A percentile compares a stretch with the other conserved stretches of the same genome.
Conservation (phyloP, 495 filamentous ascomycete genomes). For the Aspergillus homomorphus region DNA sequence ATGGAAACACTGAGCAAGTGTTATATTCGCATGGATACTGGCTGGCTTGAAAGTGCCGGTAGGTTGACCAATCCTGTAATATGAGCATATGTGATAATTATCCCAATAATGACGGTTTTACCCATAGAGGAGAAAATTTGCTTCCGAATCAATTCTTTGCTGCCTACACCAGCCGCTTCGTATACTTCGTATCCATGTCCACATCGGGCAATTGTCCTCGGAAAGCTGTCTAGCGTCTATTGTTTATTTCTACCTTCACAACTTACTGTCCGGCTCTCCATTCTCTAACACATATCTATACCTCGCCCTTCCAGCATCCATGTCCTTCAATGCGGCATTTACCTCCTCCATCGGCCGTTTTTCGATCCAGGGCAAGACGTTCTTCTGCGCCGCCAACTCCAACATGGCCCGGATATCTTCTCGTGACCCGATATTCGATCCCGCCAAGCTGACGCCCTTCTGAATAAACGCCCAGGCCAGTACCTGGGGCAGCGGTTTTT, state of each 20-base stretch:
- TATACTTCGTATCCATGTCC: slow-evolving; percentile 21
- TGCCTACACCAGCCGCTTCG: neutral
- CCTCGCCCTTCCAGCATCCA: slow-evolving; percentile 66
- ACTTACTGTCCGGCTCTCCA: slow-evolving; percentile 39
- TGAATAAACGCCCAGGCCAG: slow-evolving; percentile 64
- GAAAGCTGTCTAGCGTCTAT: neutral
- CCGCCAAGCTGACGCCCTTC: slow-evolving; percentile 69
- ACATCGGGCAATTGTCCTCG: slow-evolving; percentile 6
- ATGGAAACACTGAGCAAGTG: no score
- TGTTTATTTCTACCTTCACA: slow-evolving; percentile 20
- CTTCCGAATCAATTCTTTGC: neutral
- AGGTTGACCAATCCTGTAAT: no score
- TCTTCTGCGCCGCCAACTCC: slow-evolving; percentile 69
- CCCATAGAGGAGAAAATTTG: no score
- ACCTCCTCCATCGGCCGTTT: slow-evolving; percentile 67
- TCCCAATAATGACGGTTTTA: no score
- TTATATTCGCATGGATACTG: no score
- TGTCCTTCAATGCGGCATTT: slow-evolving; percentile 64
- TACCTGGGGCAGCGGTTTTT: slow-evolving; percentile 61
- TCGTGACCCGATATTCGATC: slow-evolving; percentile 70
- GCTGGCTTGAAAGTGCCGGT: no score
- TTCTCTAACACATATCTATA: slow-evolving; percentile 76
- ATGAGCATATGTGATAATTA: no score
- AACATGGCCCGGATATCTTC: slow-evolving; percentile 78
- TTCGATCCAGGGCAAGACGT: slow-evolving; percentile 71